Evolutionary conservation across 495 filamentous ascomycete genomes (phyloP), one percentile per base, ranked within the genome.

Genomic region (Pyrenula massariospora): DNA sequence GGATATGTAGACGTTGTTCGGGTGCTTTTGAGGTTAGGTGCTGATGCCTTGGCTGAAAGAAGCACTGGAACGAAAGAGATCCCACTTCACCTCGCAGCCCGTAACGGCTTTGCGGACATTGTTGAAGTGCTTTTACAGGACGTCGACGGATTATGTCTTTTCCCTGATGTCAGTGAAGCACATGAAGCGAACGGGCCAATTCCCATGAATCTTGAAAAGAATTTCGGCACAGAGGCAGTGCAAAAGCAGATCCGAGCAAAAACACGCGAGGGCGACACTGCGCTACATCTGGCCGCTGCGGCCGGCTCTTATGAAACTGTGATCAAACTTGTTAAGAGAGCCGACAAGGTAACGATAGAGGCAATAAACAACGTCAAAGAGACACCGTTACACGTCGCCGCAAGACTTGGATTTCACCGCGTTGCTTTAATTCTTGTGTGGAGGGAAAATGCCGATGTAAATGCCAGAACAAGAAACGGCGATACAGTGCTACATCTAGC

Each of bases 341-440:
- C 69, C 10, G 82, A 82, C 3, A 63, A 78, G n/a, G n/a, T n/a
- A n/a, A n/a, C n/a, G 59, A 67, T 83, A 10, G 71, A 78, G 60
- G 77, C 80, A 25, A 67, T 70, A 51, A 83, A 79, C 64, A 80
- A 84, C 61, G 77, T 78, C 31, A 74, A 74, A 10, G 85, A 82
- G 83, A 85, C 82, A 42, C 73, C 83, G 10, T 70, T 86, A 1
- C 84, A 86, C 57, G 81, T 84, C 64, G 83, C 83, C 1, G 79
- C 77, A 31, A 77, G 84, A 56, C 71, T 75, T 24, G 82, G 80
- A 0, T 71, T 66, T 55, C 71, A 75, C 55, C 69, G 67, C 52
- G 79, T 78, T 31, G 58, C 59, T 3, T 65, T 76, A 21, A 62
- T 86, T 23, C 57, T 87, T 11, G 65, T 66, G 3, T 72, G 71